A percentile compares a stretch with the other conserved stretches of the same genome.
Conservation (phyloP, 768 basidiomycete species). For the Calocybe indica region DNA sequence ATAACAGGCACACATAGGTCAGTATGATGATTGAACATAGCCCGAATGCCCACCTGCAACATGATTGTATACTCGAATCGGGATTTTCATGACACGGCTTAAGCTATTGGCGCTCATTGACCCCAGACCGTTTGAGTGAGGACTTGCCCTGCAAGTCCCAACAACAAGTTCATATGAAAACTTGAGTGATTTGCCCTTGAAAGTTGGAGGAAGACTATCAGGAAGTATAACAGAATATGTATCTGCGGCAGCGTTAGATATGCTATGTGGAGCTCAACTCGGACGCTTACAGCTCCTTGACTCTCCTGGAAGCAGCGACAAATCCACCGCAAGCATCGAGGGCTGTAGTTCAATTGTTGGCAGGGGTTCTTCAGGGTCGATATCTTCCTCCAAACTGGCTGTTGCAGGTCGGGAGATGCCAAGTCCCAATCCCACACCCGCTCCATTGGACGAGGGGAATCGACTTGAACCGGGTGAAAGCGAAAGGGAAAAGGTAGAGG, state of each 20-base stretch:
- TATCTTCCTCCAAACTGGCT: slow-evolving; percentile 28
- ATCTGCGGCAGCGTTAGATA: slow-evolving; percentile 38
- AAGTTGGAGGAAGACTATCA: slow-evolving; percentile 81
- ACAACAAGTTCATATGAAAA: slow-evolving; percentile 92
- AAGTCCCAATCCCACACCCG: slow-evolving; percentile 15
- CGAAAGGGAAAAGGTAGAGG: slow-evolving; percentile 5
- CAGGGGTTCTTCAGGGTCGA: slow-evolving; percentile 61
- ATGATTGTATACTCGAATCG: slow-evolving; percentile 86
- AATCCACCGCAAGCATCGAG: slow-evolving; percentile 85
- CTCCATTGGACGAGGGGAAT: slow-evolving; percentile 8
- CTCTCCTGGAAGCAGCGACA: slow-evolving; percentile 78
- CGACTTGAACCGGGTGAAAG: slow-evolving; percentile 10
- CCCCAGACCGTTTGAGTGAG: slow-evolving; percentile 24
- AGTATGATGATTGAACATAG: not conserved
- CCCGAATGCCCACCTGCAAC: slow-evolving; percentile 55
- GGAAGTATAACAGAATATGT: slow-evolving; percentile 77
- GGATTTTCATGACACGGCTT: slow-evolving; percentile 84
- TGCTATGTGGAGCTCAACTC: not conserved
- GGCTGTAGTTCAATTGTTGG: slow-evolving; percentile 86
- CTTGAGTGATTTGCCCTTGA: slow-evolving; percentile 72
- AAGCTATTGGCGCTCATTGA: slow-evolving; percentile 39
- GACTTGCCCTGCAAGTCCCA: slow-evolving; percentile 70
- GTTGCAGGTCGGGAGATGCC: slow-evolving; percentile 8
- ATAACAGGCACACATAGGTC: slow-evolving; percentile 2
- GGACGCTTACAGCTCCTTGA: slow-evolving; percentile 67